Conservation (phyloP, 225 moss, liverwort and hornwort species). For the Neckera pumila region DNA sequence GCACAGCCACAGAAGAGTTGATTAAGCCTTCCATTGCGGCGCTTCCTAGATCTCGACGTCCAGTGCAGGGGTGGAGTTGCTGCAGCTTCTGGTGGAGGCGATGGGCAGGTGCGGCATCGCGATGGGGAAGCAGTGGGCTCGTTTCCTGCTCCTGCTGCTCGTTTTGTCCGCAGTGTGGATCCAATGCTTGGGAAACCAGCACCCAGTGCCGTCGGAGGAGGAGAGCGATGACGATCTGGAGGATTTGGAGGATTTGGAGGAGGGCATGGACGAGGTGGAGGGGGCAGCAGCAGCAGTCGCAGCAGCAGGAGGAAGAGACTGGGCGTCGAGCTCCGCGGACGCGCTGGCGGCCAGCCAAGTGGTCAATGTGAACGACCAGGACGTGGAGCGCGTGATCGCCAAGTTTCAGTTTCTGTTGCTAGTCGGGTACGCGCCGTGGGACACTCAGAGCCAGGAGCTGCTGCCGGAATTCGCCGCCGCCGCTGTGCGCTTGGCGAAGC, state of each 20-base stretch:
- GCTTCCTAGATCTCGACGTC: background rate
- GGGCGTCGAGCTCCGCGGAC: background rate
- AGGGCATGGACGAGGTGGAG: background rate
- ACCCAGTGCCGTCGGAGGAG: background rate
- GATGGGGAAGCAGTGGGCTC: background rate
- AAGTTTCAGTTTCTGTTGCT: conserved; percentile 52
- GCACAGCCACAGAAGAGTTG: background rate
- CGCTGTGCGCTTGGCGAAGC: conserved; percentile 3
- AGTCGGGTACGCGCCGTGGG: conserved; percentile 90
- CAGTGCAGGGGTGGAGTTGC: background rate
- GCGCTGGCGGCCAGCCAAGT: conserved; percentile 21
- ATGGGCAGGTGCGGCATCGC: background rate
- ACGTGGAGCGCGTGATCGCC: conserved; percentile 42
- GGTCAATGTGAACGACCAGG: conserved; percentile 60
- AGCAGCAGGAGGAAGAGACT: background rate
- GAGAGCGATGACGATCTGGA: background rate
- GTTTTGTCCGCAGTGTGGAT: background rate
- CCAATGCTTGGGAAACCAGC: background rate
- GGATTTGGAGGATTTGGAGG: conserved; percentile 28
- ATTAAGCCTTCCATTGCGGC: no score
- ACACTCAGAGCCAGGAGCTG: conserved; percentile 63
- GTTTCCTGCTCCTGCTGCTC: conserved; percentile 4
- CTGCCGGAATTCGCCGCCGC: conserved; percentile 68
- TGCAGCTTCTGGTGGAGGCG: background rate
- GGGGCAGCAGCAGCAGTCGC: background rate